Conservation (phyloP, 2,329 filamentous ascomycete genomes). For the Canariomyces notabilis region DNA sequence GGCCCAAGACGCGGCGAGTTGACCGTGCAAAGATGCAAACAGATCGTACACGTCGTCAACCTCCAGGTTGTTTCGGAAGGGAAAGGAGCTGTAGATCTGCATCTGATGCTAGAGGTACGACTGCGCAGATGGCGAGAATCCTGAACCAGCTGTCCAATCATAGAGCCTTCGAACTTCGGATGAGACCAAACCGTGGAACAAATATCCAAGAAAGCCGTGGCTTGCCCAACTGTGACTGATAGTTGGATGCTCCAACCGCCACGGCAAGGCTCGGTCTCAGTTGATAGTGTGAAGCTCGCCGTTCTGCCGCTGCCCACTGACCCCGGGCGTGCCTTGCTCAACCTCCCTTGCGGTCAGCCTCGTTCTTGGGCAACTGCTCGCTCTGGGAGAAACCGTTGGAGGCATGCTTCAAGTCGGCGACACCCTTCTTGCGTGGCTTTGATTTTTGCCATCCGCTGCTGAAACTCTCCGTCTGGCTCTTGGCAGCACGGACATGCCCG, state of each 20-base stretch:
- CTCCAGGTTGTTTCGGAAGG: not conserved
- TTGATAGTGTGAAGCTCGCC: no score
- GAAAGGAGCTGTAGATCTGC: constrained; percentile 10
- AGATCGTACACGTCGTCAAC: constrained; percentile 9
- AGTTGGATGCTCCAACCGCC: not conserved
- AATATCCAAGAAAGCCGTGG: constrained; percentile 23
- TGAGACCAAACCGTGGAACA: constrained; percentile 4
- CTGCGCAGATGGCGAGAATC: constrained; percentile 11
- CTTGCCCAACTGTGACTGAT: constrained; percentile 1
- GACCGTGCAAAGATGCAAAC: no score
- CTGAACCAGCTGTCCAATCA: constrained; percentile 26
- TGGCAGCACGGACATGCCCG: constrained; percentile 49
- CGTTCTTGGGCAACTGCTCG: constrained; percentile 54
- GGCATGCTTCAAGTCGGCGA: constrained; percentile 42
- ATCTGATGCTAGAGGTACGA: constrained; percentile 4
- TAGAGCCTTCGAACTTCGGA: constrained; percentile 13
- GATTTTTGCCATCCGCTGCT: constrained; percentile 54
- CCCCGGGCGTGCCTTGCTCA: constrained; percentile 34
- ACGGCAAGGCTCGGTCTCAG: no score
- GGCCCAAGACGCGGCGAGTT: no score
- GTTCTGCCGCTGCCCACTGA: no score
- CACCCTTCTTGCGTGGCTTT: constrained; percentile 48
- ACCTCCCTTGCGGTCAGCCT: constrained; percentile 59
- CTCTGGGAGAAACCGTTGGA: constrained; percentile 38
- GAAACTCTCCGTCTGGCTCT: constrained; percentile 45